These are phyloP conservation scores for Rauvolfia tetraphylla DNA, from an alignment of 257 asterid genomes.

Conservation along the genomic window DNA sequence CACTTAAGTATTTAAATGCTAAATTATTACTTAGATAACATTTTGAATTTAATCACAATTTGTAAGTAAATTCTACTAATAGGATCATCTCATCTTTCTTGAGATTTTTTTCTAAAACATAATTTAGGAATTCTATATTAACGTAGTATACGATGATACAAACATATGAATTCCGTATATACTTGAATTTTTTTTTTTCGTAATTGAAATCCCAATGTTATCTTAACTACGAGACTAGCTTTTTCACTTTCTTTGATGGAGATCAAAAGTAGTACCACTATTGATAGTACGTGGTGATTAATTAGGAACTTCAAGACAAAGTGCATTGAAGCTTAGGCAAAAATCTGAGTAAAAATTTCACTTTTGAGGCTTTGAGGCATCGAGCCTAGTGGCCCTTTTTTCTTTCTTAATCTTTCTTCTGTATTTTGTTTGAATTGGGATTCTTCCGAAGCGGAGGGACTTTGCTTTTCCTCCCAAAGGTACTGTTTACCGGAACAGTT, in stretches of 20 bases:
- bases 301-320: background rate
- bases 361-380: background rate
- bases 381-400: conserved; percentile 7
- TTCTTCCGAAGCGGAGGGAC: conserved; percentile 1
- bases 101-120: too few relatives aligned
- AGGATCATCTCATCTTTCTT: too few relatives aligned
- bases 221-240: background rate
- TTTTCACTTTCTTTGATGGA: background rate
- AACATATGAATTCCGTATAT: background rate
- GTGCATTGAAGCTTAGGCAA: background rate
- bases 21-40: too few relatives aligned
- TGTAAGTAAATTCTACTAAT: too few relatives aligned
- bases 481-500: background rate
- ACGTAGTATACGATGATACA: background rate
- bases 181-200: background rate
- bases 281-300: conserved; percentile 14
- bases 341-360: background rate
- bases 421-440: conserved; percentile 2
- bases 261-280: background rate
- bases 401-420: background rate
- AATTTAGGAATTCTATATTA: too few relatives aligned
- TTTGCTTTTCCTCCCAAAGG: conserved; percentile 6
- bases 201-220: background rate
- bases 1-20: too few relatives aligned
- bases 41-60: too few relatives aligned